Evolutionary conservation across 1,284 basidiomycete species (phyloP).

Genomic region (Heterobasidion annosum): DNA sequence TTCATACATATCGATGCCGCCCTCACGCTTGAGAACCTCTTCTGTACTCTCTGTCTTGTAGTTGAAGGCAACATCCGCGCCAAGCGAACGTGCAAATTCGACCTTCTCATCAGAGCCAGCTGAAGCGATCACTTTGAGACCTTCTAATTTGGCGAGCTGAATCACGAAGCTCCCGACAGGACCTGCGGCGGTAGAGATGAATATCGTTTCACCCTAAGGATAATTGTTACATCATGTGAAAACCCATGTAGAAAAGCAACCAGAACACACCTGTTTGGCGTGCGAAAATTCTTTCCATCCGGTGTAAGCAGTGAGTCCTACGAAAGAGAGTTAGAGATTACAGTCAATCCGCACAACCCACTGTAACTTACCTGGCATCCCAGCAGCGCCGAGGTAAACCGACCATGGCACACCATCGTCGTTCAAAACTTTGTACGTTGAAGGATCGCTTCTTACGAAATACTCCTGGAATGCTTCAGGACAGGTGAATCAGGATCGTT

Average conservation of each 20-base stretch:
- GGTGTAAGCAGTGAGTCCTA: not conserved
- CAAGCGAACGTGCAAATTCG: slow-evolving; percentile 49
- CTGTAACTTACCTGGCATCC: not conserved
- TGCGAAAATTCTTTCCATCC: not conserved
- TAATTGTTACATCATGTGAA: too few species aligned
- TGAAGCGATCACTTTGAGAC: slow-evolving; percentile 64
- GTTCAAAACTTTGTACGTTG: not conserved
- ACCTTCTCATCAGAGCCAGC: slow-evolving; percentile 66
- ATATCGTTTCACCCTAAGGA: not conserved
- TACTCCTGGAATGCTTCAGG: not conserved
- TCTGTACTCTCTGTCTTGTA: slow-evolving; percentile 53
- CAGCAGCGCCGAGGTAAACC: not conserved
- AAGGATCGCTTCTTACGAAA: not conserved
- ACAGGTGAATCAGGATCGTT: too few species aligned
- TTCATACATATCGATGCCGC: slow-evolving; percentile 42
- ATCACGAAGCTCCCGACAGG: slow-evolving; percentile 28
- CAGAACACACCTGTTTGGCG: not conserved
- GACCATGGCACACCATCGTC: not conserved
- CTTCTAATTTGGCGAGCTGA: slow-evolving; percentile 57
- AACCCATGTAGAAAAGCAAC: too few species aligned
- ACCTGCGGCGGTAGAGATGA: not conserved
- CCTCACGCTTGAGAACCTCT: slow-evolving; percentile 47
- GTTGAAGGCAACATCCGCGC: slow-evolving; percentile 67
- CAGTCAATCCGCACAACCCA: not conserved
- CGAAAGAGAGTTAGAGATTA: not conserved